Evolutionary conservation across 2,329 filamentous ascomycete genomes (phyloP), one percentile per base, ranked within the genome.

Genomic region (Colletotrichum paranaense): DNA sequence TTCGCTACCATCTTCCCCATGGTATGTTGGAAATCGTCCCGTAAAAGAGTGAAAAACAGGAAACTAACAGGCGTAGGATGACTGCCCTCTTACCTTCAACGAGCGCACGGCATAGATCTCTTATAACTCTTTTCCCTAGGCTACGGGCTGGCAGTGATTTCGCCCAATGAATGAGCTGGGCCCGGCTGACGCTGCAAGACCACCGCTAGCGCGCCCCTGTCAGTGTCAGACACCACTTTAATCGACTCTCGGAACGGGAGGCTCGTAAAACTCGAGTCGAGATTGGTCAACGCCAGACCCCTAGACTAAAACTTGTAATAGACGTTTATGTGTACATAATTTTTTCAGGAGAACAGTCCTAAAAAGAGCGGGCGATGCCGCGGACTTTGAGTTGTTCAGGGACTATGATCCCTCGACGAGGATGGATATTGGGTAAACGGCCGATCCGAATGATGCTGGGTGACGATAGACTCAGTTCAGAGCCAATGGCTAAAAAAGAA

Each of bases 1-100:
- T 99, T 98, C 85, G 97, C 97, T 53, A 98, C 95, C 32, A 97
- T 99, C 78, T 99, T 99, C 89, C 97, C 97, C 69, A 93, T 93
- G 93, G 95, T 97, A 85, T 83, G 92, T 86, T 64, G 7, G 24
- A 22, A 11, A 12, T 30, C 26, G 28, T 22, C 14, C 38, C 9
- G 59, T 75, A 77, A 62, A 77, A 68, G 28, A 52, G 68, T 8
- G 28, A 30, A 1, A 2, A 55, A 49, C 16, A 22, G 24, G 49
- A 60, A 52, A 46, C 74, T 75, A 53, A 74, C 60, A 68, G 72
- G 77, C 78, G 75, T 76, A 96, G 94, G 94, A 97, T 81, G 93
- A 97, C 81, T 97, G 94, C 85, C 92, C 93, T 68, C 88, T 97
- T 78, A 92, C 92, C 2, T 95, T 97, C 81, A 88, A 85, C 75